These are phyloP conservation scores for Aspergillus terreus DNA, from an alignment of 2,329 filamentous ascomycete genomes.

Conservation along the genomic window DNA sequence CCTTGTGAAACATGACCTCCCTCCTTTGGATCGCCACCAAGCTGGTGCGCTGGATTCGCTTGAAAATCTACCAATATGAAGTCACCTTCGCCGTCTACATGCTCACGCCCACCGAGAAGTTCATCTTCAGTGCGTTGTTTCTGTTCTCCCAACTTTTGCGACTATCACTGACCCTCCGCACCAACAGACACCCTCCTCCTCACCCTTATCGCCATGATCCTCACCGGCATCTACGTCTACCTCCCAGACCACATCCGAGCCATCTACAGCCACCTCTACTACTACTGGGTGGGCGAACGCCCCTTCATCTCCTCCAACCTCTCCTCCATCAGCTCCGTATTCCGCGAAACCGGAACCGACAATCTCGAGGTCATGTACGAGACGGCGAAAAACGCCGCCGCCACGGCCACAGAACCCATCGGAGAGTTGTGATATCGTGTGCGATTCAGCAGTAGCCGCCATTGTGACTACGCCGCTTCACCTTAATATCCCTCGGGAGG, in stretches of 20 bases:
- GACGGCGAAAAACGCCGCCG: slow-evolving; percentile 44
- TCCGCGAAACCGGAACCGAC: slow-evolving; percentile 27
- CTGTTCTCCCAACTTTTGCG: neutral
- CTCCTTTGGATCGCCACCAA: slow-evolving; percentile 42
- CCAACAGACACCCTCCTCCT: slow-evolving; percentile 80
- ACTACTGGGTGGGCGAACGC: slow-evolving; percentile 83
- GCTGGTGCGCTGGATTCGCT: slow-evolving; percentile 78
- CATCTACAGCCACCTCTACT: slow-evolving; percentile 81
- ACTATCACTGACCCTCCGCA: slow-evolving; percentile 2
- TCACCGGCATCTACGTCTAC: slow-evolving; percentile 85
- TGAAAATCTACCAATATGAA: slow-evolving; percentile 98
- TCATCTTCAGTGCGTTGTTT: slow-evolving; percentile 79
- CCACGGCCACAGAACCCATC: slow-evolving; percentile 30
- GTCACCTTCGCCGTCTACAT: slow-evolving; percentile 97
- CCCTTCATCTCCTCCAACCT: slow-evolving; percentile 33
- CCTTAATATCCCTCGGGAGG: neutral
- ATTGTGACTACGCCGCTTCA: neutral
- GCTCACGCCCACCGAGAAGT: slow-evolving; percentile 93
- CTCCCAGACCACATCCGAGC: slow-evolving; percentile 85
- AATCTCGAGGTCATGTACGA: slow-evolving; percentile 47
- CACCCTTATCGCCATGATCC: slow-evolving; percentile 79
- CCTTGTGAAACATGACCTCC: slow-evolving; percentile 20
- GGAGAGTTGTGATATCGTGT: slow-evolving; percentile 26
- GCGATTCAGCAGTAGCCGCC: neutral
- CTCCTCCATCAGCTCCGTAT: slow-evolving; percentile 30